These are phyloP conservation scores for Raddia distichophylla DNA, from an alignment of 176 grass and related monocot species.

Conservation along the genomic window DNA sequence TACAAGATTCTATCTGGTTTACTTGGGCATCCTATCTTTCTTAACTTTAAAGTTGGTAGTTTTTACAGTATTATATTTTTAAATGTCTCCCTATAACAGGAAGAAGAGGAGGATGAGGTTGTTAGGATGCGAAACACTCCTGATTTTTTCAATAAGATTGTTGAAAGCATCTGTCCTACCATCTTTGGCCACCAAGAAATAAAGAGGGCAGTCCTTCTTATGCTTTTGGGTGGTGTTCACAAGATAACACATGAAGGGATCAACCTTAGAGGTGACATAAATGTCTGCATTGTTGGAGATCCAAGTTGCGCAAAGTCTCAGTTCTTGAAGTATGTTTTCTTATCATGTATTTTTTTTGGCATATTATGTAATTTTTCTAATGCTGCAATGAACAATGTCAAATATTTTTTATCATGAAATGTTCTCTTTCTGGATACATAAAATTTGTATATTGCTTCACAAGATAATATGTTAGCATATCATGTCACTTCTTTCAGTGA, in stretches of 20 bases:
- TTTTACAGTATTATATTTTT: not conserved
- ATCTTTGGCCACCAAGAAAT: conserved; percentile 99
- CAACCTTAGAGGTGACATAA: conserved; percentile 97
- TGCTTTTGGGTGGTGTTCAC: conserved; percentile 97
- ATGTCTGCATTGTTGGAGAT: conserved; percentile 99
- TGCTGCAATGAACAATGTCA: not conserved
- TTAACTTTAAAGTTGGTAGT: not conserved
- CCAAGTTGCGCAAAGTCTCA: conserved; percentile 98
- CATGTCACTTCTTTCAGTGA: not conserved
- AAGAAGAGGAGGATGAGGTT: conserved; percentile 93
- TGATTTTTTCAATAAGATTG: conserved; percentile 97
- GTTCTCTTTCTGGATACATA: not conserved
- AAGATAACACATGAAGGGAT: conserved; percentile 99
- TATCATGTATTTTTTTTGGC: conserved; percentile 31
- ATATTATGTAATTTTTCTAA: not conserved
- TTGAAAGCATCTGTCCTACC: conserved; percentile 93
- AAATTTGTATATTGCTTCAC: not conserved
- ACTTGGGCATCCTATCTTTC: conserved; percentile 15
- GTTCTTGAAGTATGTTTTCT: conserved; percentile 86
- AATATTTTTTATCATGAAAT: conserved; percentile 1
- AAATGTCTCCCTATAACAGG: conserved; percentile 47
- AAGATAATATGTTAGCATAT: not conserved
- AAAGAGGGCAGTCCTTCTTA: conserved; percentile 88
- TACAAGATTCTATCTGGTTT: not conserved
- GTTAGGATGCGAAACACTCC: conserved; percentile 86